Percentiles rank a stretch among this genome's conserved stretches.
Conservation (phyloP, 441 rosid genomes). For the Jatropha multifida region DNA sequence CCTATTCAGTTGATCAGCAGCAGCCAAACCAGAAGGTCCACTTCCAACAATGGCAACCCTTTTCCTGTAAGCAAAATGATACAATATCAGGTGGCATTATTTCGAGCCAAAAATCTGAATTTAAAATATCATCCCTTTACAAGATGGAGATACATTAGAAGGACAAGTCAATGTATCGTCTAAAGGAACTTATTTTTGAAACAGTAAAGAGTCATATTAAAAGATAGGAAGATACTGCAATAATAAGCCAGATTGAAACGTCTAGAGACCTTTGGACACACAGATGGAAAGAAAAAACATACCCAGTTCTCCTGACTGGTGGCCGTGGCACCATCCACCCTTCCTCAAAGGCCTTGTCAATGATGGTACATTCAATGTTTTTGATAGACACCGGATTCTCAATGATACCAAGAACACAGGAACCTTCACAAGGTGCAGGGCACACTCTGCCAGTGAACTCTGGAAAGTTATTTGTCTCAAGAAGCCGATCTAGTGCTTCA, state of each 20-base stretch:
- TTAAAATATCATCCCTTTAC: not conserved
- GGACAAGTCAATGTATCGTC: not conserved
- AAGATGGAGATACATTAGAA: not conserved
- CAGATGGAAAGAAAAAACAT: constrained; percentile 21
- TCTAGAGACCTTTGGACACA: not conserved
- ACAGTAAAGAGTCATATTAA: not conserved
- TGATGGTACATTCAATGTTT: constrained; percentile 90
- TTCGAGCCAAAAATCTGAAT: not conserved
- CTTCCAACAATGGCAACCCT: constrained; percentile 89
- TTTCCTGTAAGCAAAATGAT: constrained; percentile 54
- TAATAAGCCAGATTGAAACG: not conserved
- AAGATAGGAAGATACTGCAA: not conserved
- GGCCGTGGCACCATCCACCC: constrained; percentile 99
- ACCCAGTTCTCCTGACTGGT: constrained; percentile 92
- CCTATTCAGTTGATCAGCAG: constrained; percentile 97
- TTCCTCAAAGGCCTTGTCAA: constrained; percentile 97
- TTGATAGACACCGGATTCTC: constrained; percentile 99
- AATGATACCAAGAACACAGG: constrained; percentile 99
- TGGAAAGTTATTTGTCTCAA: constrained; percentile 98
- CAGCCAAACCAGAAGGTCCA: constrained; percentile 99
- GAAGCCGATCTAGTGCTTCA: constrained; percentile 91
- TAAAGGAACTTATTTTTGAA: not conserved
- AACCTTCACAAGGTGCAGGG: constrained; percentile 99
- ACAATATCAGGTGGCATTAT: not conserved
- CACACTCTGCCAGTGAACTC: constrained; percentile 99